Evolutionary conservation across 768 basidiomycete species (phyloP), one percentile per base, ranked within the genome.

Genomic region (Lactarius trivialis): DNA sequence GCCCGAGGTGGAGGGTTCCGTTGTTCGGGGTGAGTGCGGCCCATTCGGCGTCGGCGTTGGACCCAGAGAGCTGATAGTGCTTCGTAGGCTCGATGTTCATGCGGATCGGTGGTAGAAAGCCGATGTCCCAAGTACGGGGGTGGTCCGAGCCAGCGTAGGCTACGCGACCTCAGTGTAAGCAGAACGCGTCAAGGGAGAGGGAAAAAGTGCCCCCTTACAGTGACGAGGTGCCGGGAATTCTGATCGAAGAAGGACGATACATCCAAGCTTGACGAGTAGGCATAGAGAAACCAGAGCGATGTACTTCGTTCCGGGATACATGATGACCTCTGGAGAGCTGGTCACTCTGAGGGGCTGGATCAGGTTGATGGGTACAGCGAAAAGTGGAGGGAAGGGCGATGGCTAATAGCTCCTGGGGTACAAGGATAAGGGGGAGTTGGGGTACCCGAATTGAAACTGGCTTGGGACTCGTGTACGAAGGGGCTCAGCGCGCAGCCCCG

Each of bases 1-100:
- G 56, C 72, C 72, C 72, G 15, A 74, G 64, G 39, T 73, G 65
- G 34, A 74, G 51, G 28, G 70, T 55, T 30, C 72, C 72, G 26
- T 67, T 53, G 17, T 64, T 63, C n/a, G 71, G 70, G 4, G 67
- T 65, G 55, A 73, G 68, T 19, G 68, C 60, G 7, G 62, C 59
- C 72, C 72, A 72, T 51, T 72, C 57, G 36, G 55, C 51, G 28
- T 61, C 51, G 36, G 60, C 52, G 32, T 15, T 9, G 41, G 4
- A 15, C 17, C 60, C 60, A 2, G 55, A 54, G 50, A 62, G 55
- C 7, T 61, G 64, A 14, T 63, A 58, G 51, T 55, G 60, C 4
- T 34, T 56, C 14, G 60, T 64, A 15, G 53, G 24, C 14, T 62
- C 60, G 32, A 65, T 56, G 3, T 51, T 53, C 36, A 65, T 53